Conservation (phyloP, 805 yeast species). For the Candida germanica region DNA sequence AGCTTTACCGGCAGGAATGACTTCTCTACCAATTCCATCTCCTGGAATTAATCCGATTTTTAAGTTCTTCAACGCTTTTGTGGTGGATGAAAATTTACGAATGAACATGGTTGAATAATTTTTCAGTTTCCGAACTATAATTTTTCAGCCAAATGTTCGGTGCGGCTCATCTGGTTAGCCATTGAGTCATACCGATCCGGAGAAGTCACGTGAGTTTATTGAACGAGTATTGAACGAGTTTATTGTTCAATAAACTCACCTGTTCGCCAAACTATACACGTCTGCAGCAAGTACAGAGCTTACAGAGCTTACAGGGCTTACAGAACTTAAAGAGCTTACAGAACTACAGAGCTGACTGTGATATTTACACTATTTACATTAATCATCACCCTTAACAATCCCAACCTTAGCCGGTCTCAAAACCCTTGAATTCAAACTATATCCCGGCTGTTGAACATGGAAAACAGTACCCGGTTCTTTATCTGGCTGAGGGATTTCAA, state of each 20-base stretch:
- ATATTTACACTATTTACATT: too few relatives aligned
- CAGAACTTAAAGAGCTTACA: too few relatives aligned
- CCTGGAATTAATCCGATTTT: slow-evolving; percentile 84
- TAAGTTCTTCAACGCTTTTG: slow-evolving; percentile 29
- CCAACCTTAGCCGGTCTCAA: slow-evolving; percentile 96
- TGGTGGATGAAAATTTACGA: slow-evolving; percentile 13
- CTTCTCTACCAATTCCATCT: slow-evolving; percentile 97
- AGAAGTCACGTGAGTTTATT: slow-evolving; percentile 5
- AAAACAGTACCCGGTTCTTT: slow-evolving; percentile 91
- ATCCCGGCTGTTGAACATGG: slow-evolving; percentile 90
- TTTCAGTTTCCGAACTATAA: not conserved
- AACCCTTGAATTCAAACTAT: slow-evolving; percentile 80
- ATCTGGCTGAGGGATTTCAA: slow-evolving; percentile 80
- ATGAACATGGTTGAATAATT: slow-evolving; percentile 4
- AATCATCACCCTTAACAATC: slow-evolving; percentile 58
- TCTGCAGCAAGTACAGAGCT: too few relatives aligned
- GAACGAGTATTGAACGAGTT: slow-evolving; percentile 4
- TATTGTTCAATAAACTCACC: slow-evolving; percentile 7
- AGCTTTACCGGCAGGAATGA: slow-evolving; percentile 93
- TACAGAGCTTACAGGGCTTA: too few relatives aligned
- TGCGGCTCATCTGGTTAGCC: too few relatives aligned
- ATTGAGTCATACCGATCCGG: slow-evolving; percentile 10
- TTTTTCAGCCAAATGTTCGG: too few relatives aligned
- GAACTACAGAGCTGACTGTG: too few relatives aligned
- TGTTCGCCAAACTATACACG: slow-evolving; percentile 1